phyloP scores from a whole-genome alignment of 495 filamentous ascomycete species.

The Beverwykella pulmonaria region DNA sequence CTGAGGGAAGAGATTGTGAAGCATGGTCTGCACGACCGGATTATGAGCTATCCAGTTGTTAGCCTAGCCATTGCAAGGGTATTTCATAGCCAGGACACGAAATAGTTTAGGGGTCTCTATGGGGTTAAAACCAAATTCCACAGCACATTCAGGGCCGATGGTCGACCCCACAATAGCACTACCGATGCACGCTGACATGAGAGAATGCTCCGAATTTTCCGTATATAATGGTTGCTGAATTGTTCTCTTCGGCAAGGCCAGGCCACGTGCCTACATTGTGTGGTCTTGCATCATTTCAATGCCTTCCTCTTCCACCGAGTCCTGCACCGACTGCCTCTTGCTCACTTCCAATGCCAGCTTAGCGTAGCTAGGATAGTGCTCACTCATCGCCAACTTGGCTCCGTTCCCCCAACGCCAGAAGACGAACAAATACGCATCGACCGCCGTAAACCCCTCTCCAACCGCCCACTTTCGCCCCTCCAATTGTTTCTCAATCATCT shows the following conservation, averaged over 20 bases:
- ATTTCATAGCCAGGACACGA: conserved; percentile 3
- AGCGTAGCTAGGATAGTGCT: conserved; percentile 41
- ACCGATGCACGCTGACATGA: no score
- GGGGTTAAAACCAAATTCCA: no score
- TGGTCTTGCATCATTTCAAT: background rate
- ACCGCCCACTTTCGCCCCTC: conserved; percentile 36
- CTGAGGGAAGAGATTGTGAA: conserved; percentile 57
- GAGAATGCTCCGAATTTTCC: no score
- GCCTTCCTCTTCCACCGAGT: conserved; percentile 27
- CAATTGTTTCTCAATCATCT: conserved; percentile 36
- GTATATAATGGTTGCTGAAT: no score
- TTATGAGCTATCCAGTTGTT: conserved; percentile 56
- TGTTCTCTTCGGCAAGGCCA: no score
- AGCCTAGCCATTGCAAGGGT: conserved; percentile 46
- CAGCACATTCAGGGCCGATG: no score
- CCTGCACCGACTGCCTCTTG: conserved; percentile 25
- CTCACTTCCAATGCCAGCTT: conserved; percentile 31
- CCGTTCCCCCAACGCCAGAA: conserved; percentile 44
- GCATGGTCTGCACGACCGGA: conserved; percentile 55
- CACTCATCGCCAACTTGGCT: background rate
- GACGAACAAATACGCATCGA: conserved; percentile 46
- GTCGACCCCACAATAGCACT: no score
- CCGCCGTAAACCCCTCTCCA: conserved; percentile 44
- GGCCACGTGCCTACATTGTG: background rate
- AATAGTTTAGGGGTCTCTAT: no score